Evolutionary conservation across 352 stramenopile species (phyloP), one percentile per base, ranked within the genome.

Genomic region (Phytopythium mirpurense): DNA sequence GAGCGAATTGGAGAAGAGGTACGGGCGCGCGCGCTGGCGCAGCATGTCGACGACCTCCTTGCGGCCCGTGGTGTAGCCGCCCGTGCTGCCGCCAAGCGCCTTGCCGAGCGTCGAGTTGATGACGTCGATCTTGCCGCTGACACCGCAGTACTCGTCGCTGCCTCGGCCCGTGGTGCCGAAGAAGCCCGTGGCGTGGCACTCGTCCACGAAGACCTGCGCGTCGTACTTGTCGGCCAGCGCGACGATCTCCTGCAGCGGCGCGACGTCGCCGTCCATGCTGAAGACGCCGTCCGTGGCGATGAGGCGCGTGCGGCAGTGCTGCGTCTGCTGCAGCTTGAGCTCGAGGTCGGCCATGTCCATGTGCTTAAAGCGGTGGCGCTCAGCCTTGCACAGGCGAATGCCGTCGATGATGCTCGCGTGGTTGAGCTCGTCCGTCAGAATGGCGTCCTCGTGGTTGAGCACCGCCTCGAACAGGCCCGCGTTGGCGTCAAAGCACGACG

Each of bases 81-180:
- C 92, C 0, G 91, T 98, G 64, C 85, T 90, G 40, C 93, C 93
- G 15, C 93, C 93, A 4, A 98, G 74, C 31, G 90, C 93, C 71
- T 98, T 98, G 45, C 93, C 93, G 16, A 98, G 65, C 32, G 93
- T 98, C 55, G 88, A 97, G 79, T 96, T 98, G 68, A 98, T 97
- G 24, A 98, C 81, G 58, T 97, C 90, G 31, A 97, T 83, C 49
- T 88, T 76, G 19, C 88, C 91, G 38, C 85, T 72, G 18, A 98
- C 76, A 14, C 87, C 87, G 57, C 76, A 97, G 67, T 97, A 94
- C 61, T 98, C 88, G 59, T 96, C 85, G 57, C 85, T 97, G 23
- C 93, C 93, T 29, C 93, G 81, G 43, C 93, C 93, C 2, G 91
- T 97, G 10, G 77, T 53, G 45, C 93, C 93, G 56, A 98, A 96